phyloP scores from a whole-genome alignment of 2,329 filamentous ascomycete genomes.

The Ascochyta rabiei region DNA sequence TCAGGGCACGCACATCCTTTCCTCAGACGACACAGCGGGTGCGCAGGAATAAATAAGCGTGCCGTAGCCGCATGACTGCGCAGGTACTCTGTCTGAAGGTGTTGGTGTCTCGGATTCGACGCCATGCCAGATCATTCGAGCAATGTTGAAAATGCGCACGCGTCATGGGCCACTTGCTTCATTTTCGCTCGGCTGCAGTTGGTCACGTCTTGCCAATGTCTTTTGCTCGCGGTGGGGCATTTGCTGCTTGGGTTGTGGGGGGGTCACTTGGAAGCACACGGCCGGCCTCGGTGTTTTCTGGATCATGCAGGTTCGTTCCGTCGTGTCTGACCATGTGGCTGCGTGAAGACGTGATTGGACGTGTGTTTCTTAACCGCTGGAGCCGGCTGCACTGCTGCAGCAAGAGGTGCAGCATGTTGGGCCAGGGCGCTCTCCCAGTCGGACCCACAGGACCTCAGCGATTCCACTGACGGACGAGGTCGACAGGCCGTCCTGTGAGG shows the following conservation, averaged over 20 bases:
- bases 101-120: constrained; percentile 20
- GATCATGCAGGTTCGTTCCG: constrained; percentile 30
- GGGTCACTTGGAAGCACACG: constrained; percentile 17
- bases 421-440: constrained; percentile 11
- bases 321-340: constrained; percentile 16
- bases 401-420: constrained; percentile 10
- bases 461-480: constrained; percentile 12
- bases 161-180: constrained; percentile 23
- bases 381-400: constrained; percentile 4
- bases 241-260: constrained; percentile 29
- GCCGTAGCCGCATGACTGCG: constrained; percentile 16
- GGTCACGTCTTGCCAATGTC: constrained; percentile 34
- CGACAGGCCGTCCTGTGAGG: neutral
- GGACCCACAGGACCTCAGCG: constrained; percentile 5
- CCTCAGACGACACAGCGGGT: constrained; percentile 5
- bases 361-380: constrained; percentile 18
- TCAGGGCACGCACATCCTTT: constrained; percentile 15
- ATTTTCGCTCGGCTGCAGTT: constrained; percentile 22
- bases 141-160: constrained; percentile 10
- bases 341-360: constrained; percentile 11
- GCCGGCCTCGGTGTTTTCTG: constrained; percentile 23
- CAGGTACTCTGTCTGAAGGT: constrained; percentile 13
- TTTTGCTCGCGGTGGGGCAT: constrained; percentile 23
- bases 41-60: constrained; percentile 13
- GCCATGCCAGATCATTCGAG: constrained; percentile 16